phyloP scores from a whole-genome alignment of 768 basidiomycete genomes.

The Brasilioporus rufonigricans region DNA sequence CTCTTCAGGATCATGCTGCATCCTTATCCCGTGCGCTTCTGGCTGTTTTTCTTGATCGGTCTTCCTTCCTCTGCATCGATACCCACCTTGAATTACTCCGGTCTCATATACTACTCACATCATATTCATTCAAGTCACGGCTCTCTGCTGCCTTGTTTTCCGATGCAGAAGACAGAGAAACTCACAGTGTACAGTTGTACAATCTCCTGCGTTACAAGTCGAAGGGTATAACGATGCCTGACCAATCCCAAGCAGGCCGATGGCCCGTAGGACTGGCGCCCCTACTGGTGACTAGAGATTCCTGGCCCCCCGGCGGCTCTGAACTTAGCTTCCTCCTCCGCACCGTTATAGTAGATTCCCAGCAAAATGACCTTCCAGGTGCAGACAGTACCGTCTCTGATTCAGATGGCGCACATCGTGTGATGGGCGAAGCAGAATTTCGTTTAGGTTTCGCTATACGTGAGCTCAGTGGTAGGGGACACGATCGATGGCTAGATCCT shows the following conservation, averaged over 20 bases:
- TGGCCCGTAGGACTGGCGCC: conserved; percentile 76
- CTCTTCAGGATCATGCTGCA: conserved; percentile 59
- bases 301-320: conserved; percentile 85
- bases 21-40: conserved; percentile 68
- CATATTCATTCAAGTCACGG: conserved; percentile 68
- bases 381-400: conserved; percentile 26
- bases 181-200: conserved; percentile 27
- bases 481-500: conserved; percentile 80
- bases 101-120: conserved; percentile 72
- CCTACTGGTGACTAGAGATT: conserved; percentile 65
- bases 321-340: conserved; percentile 82
- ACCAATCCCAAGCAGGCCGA: conserved; percentile 20
- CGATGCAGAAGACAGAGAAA: conserved; percentile 55
- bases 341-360: conserved; percentile 81
- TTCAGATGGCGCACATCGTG: conserved; percentile 34
- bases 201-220: conserved; percentile 24
- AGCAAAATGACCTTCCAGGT: conserved; percentile 37
- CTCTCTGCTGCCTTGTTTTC: conserved; percentile 75
- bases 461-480: conserved; percentile 63
- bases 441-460: conserved; percentile 83
- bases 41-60: conserved; percentile 58
- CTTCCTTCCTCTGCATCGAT: conserved; percentile 64
- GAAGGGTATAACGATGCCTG: conserved; percentile 18
- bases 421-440: conserved; percentile 63
- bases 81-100: conserved; percentile 67